Conservation (phyloP, 2,329 filamentous ascomycete genomes). For the Colletotrichum trifolii region DNA sequence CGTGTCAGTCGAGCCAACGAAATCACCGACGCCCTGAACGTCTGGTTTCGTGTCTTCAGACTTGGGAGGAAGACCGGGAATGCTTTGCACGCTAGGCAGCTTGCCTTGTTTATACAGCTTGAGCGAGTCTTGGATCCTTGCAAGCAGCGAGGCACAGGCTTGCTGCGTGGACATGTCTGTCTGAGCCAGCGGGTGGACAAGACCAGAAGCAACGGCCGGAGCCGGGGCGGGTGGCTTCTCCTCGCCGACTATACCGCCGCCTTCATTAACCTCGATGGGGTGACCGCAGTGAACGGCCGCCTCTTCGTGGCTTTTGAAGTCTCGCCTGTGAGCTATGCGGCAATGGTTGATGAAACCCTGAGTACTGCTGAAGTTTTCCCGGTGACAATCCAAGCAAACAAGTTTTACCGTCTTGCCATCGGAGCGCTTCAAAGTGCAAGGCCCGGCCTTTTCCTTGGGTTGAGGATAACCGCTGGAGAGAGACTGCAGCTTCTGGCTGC, state of each 20-base stretch:
- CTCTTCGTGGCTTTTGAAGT: constrained; percentile 96
- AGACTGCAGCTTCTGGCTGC: constrained; percentile 74
- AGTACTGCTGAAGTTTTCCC: constrained; percentile 93
- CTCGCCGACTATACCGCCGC: constrained; percentile 52
- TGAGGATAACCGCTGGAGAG: constrained; percentile 77
- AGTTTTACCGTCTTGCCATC: constrained; percentile 91
- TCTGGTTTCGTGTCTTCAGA: constrained; percentile 44
- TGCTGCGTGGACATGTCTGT: constrained; percentile 66
- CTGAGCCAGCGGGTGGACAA: constrained; percentile 72
- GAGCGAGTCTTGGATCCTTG: constrained; percentile 65
- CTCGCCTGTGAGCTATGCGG: constrained; percentile 91
- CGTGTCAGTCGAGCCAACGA: constrained; percentile 66
- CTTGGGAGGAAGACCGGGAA: constrained; percentile 49
- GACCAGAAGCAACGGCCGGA: constrained; percentile 53
- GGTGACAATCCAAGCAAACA: constrained; percentile 87
- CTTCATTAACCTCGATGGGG: constrained; percentile 77
- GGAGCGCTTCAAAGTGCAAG: constrained; percentile 85
- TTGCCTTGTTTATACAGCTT: constrained; percentile 63
- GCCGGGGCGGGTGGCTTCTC: constrained; percentile 37
- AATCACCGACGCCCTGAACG: constrained; percentile 43
- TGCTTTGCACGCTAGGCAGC: constrained; percentile 59
- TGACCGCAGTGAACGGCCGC: constrained; percentile 90
- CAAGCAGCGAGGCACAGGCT: constrained; percentile 61
- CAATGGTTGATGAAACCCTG: constrained; percentile 99
- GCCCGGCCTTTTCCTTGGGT: constrained; percentile 84